These are phyloP conservation scores for Protomyces inouyei DNA, from an alignment of 1,139 yeast species.

Conservation along the genomic window DNA sequence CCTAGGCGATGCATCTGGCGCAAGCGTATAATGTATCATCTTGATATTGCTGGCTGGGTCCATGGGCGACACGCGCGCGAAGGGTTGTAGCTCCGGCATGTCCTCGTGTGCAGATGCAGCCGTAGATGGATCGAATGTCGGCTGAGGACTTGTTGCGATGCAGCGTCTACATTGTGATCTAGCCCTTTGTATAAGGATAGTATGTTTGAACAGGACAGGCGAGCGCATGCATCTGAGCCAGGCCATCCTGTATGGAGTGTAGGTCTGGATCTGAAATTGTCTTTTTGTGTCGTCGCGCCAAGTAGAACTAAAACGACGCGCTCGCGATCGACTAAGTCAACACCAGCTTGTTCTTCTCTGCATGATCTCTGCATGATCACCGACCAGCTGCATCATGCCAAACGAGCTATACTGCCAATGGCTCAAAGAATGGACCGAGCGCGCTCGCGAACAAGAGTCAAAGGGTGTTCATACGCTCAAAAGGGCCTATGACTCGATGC, in stretches of 20 bases:
- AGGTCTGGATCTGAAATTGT: too few relatives aligned
- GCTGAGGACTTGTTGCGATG: neutral
- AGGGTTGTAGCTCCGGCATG: neutral
- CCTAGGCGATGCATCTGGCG: conserved; percentile 6
- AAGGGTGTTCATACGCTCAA: conserved; percentile 27
- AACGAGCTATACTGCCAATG: conserved; percentile 28
- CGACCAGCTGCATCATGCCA: conserved; percentile 1
- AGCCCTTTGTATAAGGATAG: too few relatives aligned
- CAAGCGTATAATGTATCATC: neutral
- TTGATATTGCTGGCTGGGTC: conserved; percentile 14
- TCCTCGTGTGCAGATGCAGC: neutral
- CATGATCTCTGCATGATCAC: too few relatives aligned
- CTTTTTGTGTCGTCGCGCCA: too few relatives aligned
- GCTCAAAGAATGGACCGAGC: conserved; percentile 31
- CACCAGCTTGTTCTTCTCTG: too few relatives aligned
- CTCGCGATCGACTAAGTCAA: too few relatives aligned
- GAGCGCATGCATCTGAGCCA: too few relatives aligned
- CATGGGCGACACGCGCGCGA: conserved; percentile 5
- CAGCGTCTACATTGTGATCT: neutral
- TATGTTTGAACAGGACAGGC: too few relatives aligned
- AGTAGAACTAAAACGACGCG: too few relatives aligned
- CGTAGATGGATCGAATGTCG: neutral
- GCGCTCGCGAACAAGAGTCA: conserved; percentile 26
- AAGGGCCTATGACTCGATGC: conserved; percentile 48
- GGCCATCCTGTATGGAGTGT: too few relatives aligned